Evolutionary conservation across 345 rosid genomes (phyloP).

Genomic region (Eutrema yunnanense): DNA sequence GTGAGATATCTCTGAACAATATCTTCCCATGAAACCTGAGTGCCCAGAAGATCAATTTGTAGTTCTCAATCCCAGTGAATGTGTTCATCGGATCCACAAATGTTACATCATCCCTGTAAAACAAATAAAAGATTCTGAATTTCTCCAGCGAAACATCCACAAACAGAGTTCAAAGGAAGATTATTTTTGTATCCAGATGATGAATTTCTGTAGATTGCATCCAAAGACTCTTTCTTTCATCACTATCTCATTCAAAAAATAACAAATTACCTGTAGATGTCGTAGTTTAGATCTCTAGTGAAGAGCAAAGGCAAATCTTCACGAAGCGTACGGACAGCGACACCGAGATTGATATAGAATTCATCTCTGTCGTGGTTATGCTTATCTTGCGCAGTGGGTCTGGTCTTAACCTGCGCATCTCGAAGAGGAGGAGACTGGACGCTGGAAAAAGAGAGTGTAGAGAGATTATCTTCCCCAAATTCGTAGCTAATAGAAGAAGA

Average conservation of each 20-base stretch:
- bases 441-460: conserved; percentile 25
- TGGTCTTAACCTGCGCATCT: conserved; percentile 38
- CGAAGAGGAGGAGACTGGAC: conserved; percentile 38
- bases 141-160: neutral
- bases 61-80: conserved; percentile 74
- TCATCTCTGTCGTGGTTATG: conserved; percentile 53
- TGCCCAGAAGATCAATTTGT: conserved; percentile 91
- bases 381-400: conserved; percentile 31
- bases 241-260: neutral
- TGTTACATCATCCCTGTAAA: conserved; percentile 79
- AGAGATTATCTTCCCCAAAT: neutral
- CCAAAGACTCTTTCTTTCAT: conserved; percentile 1
- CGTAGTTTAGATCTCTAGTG: conserved; percentile 76
- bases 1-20: conserved; percentile 75
- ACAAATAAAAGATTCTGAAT: neutral
- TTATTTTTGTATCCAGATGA: neutral
- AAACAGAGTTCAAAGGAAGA: conserved; percentile 17
- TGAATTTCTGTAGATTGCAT: neutral
- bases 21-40: conserved; percentile 84
- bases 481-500: conserved; percentile 16
- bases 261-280: conserved; percentile 67
- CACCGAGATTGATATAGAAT: conserved; percentile 79
- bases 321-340: conserved; percentile 88
- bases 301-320: conserved; percentile 86
- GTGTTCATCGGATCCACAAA: conserved; percentile 81